Evolutionary conservation across 805 yeast species (phyloP).

Genomic region (Spathaspora gorwiae): DNA sequence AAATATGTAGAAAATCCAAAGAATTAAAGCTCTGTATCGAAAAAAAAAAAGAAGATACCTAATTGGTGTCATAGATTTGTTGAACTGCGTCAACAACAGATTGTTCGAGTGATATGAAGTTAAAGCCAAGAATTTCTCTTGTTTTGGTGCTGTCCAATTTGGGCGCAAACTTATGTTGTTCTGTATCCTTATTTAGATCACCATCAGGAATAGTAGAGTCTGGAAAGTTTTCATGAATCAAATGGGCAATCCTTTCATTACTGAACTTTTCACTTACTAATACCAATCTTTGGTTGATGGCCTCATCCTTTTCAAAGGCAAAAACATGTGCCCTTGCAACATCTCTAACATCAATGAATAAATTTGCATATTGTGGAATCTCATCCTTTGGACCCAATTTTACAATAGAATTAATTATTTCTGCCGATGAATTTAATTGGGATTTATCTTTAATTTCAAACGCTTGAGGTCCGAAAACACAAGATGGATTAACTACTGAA

Average conservation of each 20-base stretch:
- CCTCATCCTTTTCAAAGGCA: conserved; percentile 40
- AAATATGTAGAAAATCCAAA: too few relatives aligned
- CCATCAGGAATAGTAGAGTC: conserved; percentile 41
- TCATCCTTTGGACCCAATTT: conserved; percentile 25
- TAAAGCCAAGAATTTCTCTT: conserved; percentile 28
- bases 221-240: conserved; percentile 31
- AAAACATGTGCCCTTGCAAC: conserved; percentile 54
- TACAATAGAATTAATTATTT: conserved; percentile 36
- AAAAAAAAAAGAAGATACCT: too few relatives aligned
- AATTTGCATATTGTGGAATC: conserved; percentile 11
- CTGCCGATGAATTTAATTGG: conserved; percentile 29
- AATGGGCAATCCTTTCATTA: conserved; percentile 18
- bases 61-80: conserved; percentile 20
- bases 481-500: conserved; percentile 15
- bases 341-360: conserved; percentile 55
- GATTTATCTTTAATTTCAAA: conserved; percentile 29
- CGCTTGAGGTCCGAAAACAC: conserved; percentile 22
- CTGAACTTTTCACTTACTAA: conserved; percentile 17
- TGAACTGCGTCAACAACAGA: conserved; percentile 38
- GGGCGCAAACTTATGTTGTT: conserved; percentile 17
- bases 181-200: conserved; percentile 16
- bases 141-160: conserved; percentile 32
- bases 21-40: too few relatives aligned
- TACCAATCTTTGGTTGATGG: conserved; percentile 7
- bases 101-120: conserved; percentile 30